These are phyloP conservation scores for Termitomyces sp. DNA, from an alignment of 768 basidiomycete species.

Conservation along the genomic window DNA sequence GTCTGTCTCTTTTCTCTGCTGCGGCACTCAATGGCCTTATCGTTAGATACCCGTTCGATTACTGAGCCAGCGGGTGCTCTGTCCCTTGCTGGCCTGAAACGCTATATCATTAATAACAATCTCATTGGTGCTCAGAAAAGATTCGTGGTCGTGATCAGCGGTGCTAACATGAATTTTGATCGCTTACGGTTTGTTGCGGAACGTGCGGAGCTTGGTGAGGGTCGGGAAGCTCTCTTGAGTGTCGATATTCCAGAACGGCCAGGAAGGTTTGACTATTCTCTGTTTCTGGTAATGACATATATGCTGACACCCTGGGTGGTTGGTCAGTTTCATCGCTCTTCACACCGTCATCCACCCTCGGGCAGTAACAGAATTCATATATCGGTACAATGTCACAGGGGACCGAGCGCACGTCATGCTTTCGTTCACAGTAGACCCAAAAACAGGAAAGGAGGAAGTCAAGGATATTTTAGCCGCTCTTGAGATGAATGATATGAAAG, in stretches of 20 bases:
- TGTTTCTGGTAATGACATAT: background rate
- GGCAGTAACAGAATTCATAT: slow-evolving; percentile 92
- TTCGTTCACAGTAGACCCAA: slow-evolving; percentile 79
- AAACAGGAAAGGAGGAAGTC: slow-evolving; percentile 56
- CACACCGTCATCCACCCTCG: slow-evolving; percentile 88
- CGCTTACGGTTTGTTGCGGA: slow-evolving; percentile 97
- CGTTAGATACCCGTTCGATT: slow-evolving; percentile 85
- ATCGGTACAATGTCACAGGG: slow-evolving; percentile 72
- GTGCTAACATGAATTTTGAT: slow-evolving; percentile 99
- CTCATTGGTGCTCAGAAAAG: slow-evolving; percentile 79
- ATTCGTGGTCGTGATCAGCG: slow-evolving; percentile 90
- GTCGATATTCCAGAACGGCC: slow-evolving; percentile 93
- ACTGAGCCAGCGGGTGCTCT: slow-evolving; percentile 97
- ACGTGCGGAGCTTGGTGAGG: slow-evolving; percentile 95
- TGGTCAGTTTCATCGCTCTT: slow-evolving; percentile 76
- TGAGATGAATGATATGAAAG: slow-evolving; percentile 69
- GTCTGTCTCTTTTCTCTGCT: background rate
- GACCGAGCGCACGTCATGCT: slow-evolving; percentile 81
- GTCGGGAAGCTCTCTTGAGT: slow-evolving; percentile 87
- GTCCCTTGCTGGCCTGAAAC: slow-evolving; percentile 87
- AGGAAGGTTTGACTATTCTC: slow-evolving; percentile 59
- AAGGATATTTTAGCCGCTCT: slow-evolving; percentile 56
- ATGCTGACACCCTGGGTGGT: background rate
- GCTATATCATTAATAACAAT: slow-evolving; percentile 74
- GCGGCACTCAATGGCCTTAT: background rate